These are phyloP conservation scores for Xylariaceae sp. DNA, from an alignment of 2,329 filamentous ascomycete genomes.

Conservation along the genomic window DNA sequence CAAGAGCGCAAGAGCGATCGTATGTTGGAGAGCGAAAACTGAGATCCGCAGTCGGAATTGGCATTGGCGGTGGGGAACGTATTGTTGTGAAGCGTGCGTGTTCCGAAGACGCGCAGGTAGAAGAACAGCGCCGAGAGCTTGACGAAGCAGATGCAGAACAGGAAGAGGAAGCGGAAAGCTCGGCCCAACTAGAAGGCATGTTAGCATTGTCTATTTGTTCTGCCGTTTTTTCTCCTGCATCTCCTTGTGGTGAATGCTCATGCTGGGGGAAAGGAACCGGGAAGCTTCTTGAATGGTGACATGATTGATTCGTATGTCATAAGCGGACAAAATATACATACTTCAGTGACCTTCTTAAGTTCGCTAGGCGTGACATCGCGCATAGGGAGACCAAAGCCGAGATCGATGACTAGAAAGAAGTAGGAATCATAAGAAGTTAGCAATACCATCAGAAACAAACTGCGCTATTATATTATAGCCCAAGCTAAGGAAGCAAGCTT, in stretches of 20 bases:
- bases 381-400: constrained; percentile 21
- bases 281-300: too few species aligned
- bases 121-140: constrained; percentile 47
- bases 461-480: background rate
- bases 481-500: background rate
- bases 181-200: constrained; percentile 36
- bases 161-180: constrained; percentile 42
- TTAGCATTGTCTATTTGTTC: background rate
- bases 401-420: background rate
- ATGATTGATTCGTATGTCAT: too few species aligned
- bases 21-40: background rate
- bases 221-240: background rate
- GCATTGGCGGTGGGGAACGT: constrained; percentile 8
- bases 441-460: background rate
- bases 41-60: too few species aligned
- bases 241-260: too few species aligned
- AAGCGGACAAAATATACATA: background rate
- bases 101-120: constrained; percentile 43
- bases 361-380: background rate
- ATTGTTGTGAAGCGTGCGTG: background rate
- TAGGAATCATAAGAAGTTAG: background rate
- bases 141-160: constrained; percentile 41
- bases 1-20: background rate
- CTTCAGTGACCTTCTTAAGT: background rate
- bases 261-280: too few species aligned